Evolutionary conservation across 108 stramenopile species (phyloP).

Genomic region (Conticribra guillardii): DNA sequence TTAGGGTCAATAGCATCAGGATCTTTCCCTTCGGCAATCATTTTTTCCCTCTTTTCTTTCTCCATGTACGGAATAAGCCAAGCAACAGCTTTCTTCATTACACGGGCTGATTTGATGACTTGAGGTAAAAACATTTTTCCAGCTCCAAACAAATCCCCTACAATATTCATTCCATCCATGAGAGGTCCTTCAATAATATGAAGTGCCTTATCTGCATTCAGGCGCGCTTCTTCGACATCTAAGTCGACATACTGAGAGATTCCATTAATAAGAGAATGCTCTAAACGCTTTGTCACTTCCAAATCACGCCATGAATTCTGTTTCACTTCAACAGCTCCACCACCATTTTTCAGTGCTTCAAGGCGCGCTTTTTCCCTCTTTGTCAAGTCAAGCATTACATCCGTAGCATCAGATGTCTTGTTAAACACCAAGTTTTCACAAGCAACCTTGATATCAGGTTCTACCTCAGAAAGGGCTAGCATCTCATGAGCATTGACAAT

Average conservation of each 20-base stretch:
- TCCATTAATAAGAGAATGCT: constrained; percentile 97
- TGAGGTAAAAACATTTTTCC: constrained; percentile 99
- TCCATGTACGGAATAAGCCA: constrained; percentile 99
- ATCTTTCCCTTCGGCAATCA: constrained; percentile 89
- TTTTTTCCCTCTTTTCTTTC: constrained; percentile 91
- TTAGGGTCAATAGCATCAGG: constrained; percentile 80
- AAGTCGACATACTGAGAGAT: constrained; percentile 92
- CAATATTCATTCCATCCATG: constrained; percentile 99
- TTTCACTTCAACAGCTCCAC: constrained; percentile 65
- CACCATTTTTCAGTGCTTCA: constrained; percentile 85
- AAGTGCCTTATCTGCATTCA: constrained; percentile 73
- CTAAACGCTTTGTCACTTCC: constrained; percentile 87
- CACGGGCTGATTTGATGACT: constrained; percentile 99
- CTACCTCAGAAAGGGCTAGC: constrained; percentile 84
- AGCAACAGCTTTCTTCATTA: constrained; percentile 99
- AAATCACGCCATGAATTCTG: constrained; percentile 88
- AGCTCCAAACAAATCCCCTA: constrained; percentile 98
- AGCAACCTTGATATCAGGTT: constrained; percentile 76
- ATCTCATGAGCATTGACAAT: constrained; percentile 99
- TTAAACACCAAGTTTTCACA: constrained; percentile 94
- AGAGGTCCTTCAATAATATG: constrained; percentile 99
- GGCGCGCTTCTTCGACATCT: constrained; percentile 93
- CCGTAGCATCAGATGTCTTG: constrained; percentile 88
- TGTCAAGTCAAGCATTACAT: constrained; percentile 91
- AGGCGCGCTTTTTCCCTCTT: constrained; percentile 83